These are phyloP conservation scores for Agrocybe pediades DNA, from an alignment of 768 basidiomycete species.

Conservation along the genomic window DNA sequence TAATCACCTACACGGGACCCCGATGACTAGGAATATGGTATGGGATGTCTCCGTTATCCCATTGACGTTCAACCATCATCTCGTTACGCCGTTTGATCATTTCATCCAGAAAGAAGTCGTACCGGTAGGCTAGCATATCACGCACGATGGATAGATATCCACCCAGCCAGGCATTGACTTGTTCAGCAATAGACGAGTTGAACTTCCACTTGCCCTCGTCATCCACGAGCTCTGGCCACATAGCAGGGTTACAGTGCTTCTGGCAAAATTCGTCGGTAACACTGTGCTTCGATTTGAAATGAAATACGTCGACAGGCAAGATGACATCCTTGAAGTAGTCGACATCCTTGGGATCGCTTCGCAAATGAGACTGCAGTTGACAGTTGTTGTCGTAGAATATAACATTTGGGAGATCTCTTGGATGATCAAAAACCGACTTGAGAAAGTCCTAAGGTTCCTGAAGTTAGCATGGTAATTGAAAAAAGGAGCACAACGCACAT, in stretches of 20 bases:
- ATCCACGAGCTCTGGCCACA: constrained; percentile 15
- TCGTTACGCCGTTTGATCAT: constrained; percentile 20
- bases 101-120: constrained; percentile 40
- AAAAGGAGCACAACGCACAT: neutral
- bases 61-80: neutral
- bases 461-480: neutral
- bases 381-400: constrained; percentile 21
- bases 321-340: constrained; percentile 7
- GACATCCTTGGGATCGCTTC: constrained; percentile 9
- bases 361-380: constrained; percentile 4
- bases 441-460: constrained; percentile 11
- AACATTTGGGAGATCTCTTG: constrained; percentile 12
- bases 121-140: constrained; percentile 30
- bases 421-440: constrained; percentile 10
- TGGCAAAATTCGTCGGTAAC: constrained; percentile 13
- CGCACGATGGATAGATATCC: constrained; percentile 31
- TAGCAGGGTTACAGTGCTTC: constrained; percentile 18
- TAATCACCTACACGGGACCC: no score
- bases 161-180: constrained; percentile 36
- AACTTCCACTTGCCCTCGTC: constrained; percentile 16
- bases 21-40: neutral
- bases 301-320: constrained; percentile 18
- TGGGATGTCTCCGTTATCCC: neutral
- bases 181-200: constrained; percentile 30
- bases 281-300: constrained; percentile 20